Conservation (phyloP, 495 filamentous ascomycete species). For the Penicillium cataractarum region DNA sequence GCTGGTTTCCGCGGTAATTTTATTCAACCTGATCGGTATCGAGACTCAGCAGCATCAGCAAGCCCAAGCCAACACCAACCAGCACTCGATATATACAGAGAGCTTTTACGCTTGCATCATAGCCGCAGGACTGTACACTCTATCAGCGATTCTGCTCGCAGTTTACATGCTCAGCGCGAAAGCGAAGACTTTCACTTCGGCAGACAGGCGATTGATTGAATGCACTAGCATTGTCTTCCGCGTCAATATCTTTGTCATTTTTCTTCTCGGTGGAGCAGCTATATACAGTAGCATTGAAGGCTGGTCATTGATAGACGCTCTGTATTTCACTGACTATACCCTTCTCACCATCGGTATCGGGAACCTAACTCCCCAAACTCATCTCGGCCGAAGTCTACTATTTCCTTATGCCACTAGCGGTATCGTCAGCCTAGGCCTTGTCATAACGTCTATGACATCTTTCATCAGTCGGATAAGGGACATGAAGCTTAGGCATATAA, state of each 20-base stretch:
- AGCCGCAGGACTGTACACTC: not conserved
- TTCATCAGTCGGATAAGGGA: conserved; percentile 76
- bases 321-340: conserved; percentile 83
- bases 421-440: conserved; percentile 77
- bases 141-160: not conserved
- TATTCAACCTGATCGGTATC: conserved; percentile 14
- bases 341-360: conserved; percentile 82
- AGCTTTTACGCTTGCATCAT: conserved; percentile 2
- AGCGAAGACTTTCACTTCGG: not conserved
- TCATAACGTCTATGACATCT: conserved; percentile 75
- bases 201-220: conserved; percentile 30
- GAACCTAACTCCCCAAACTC: conserved; percentile 61
- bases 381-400: conserved; percentile 63
- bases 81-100: not conserved
- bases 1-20: conserved; percentile 67
- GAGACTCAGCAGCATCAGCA: conserved; percentile 1
- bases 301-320: conserved; percentile 73
- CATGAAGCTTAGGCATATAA: conserved; percentile 54
- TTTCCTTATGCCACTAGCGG: conserved; percentile 78
- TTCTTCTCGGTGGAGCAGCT: conserved; percentile 70
- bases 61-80: conserved; percentile 3
- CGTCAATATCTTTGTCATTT: conserved; percentile 68
- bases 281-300: conserved; percentile 70
- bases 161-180: not conserved
- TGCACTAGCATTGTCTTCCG: conserved; percentile 56